Percentiles rank a stretch among this genome's conserved stretches.
Conservation (phyloP, 1,284 basidiomycete genomes). For the Taiwanofungus camphoratus region DNA sequence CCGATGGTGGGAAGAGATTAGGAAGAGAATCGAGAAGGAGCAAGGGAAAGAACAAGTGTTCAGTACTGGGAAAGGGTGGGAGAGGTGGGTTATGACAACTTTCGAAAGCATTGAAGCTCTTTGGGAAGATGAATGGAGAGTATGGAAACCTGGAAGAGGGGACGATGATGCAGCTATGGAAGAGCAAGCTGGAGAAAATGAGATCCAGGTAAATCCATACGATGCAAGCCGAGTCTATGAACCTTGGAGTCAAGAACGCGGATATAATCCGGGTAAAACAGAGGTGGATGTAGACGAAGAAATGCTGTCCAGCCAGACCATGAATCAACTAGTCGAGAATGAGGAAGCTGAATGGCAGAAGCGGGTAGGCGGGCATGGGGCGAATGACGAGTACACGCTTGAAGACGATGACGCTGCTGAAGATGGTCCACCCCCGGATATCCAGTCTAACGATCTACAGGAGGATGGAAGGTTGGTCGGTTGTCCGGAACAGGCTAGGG, state of each 20-base stretch:
- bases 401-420: slow-evolving; percentile 28
- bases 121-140: slow-evolving; percentile 56
- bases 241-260: slow-evolving; percentile 6
- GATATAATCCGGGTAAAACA: slow-evolving; percentile 14
- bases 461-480: not conserved
- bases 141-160: slow-evolving; percentile 47
- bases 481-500: not conserved
- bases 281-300: slow-evolving; percentile 50
- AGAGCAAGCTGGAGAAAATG: not conserved
- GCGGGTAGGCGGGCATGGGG: slow-evolving; percentile 22
- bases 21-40: slow-evolving; percentile 45
- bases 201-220: slow-evolving; percentile 26
- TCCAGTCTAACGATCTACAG: slow-evolving; percentile 12
- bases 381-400: slow-evolving; percentile 21
- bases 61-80: slow-evolving; percentile 35
- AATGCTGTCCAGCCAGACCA: slow-evolving; percentile 46
- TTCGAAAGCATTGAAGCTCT: slow-evolving; percentile 82
- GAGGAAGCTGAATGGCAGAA: slow-evolving; percentile 34
- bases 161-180: not conserved
- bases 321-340: slow-evolving; percentile 36
- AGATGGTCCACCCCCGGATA: slow-evolving; percentile 21
- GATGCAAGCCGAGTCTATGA: slow-evolving; percentile 9
- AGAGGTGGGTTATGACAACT: slow-evolving; percentile 76
- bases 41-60: slow-evolving; percentile 27
- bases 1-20: slow-evolving; percentile 64